Conservation (phyloP, 768 basidiomycete genomes). For the Serendipita sp. region DNA sequence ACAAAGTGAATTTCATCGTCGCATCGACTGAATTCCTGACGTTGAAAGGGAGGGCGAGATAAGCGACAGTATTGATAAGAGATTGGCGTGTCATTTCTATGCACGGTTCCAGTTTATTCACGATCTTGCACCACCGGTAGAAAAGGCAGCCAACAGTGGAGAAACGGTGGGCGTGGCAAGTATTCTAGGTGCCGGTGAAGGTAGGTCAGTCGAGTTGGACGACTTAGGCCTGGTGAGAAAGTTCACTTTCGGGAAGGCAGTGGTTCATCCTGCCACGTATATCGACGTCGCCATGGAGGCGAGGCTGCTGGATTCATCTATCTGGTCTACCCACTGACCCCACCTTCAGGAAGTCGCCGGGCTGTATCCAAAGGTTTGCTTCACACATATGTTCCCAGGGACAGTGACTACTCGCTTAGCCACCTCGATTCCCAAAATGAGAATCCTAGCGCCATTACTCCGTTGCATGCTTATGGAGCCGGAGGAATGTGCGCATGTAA, state of each 20-base stretch:
- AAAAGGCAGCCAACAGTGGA: conserved; percentile 13
- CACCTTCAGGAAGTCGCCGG: background rate
- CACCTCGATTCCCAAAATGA: background rate
- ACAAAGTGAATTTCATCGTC: too few species aligned
- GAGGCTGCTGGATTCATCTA: background rate
- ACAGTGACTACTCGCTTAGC: background rate
- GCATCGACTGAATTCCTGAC: conserved; percentile 15
- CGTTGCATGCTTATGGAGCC: background rate
- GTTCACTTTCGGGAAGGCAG: conserved; percentile 23
- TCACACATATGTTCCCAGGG: conserved; percentile 8
- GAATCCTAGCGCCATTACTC: background rate
- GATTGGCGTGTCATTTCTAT: conserved; percentile 23
- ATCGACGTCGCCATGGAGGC: conserved; percentile 40
- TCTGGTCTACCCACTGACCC: background rate
- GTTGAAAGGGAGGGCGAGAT: conserved; percentile 18
- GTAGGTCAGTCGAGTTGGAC: conserved; percentile 25
- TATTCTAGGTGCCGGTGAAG: conserved; percentile 24
- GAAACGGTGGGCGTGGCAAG: conserved; percentile 37
- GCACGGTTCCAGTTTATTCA: conserved; percentile 33
- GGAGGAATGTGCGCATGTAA: background rate
- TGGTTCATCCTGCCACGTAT: conserved; percentile 25
- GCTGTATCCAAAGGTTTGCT: conserved; percentile 5
- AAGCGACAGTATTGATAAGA: conserved; percentile 8
- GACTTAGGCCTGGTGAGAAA: conserved; percentile 35
- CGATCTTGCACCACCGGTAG: conserved; percentile 29